Conservation (phyloP, 208 protist genomes). For the Trypanosoma vivax region DNA sequence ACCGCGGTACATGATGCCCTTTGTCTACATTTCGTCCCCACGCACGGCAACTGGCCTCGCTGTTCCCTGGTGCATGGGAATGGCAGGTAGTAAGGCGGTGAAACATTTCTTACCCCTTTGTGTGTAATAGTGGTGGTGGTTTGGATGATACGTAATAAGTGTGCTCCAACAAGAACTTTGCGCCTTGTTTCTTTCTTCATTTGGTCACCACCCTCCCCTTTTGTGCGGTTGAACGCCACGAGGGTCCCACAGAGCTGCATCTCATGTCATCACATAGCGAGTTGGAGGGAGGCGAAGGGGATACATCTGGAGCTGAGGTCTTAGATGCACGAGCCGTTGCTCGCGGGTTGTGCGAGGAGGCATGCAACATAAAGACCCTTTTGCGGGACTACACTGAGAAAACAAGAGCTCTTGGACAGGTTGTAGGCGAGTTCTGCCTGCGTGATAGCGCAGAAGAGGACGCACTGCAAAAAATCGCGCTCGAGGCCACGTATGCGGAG, state of each 20-base stretch:
- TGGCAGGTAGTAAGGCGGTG: too few relatives aligned
- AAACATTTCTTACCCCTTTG: too few relatives aligned
- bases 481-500: conserved; percentile 19
- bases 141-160: too few relatives aligned
- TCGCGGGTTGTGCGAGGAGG: conserved; percentile 9
- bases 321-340: neutral
- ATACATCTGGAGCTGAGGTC: neutral
- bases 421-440: conserved; percentile 27
- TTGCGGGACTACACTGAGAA: conserved; percentile 21
- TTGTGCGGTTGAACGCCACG: neutral
- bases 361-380: conserved; percentile 27
- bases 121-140: too few relatives aligned
- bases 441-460: conserved; percentile 27
- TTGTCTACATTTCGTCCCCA: too few relatives aligned
- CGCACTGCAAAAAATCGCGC: conserved; percentile 9
- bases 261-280: neutral
- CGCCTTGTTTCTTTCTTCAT: too few relatives aligned
- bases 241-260: neutral
- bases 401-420: conserved; percentile 15
- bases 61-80: too few relatives aligned
- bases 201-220: too few relatives aligned
- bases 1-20: too few relatives aligned
- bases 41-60: too few relatives aligned
- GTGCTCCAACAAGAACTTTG: too few relatives aligned
- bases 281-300: neutral